Conservation (phyloP, 306 rosid species). For the Echinosophora koreensis region DNA sequence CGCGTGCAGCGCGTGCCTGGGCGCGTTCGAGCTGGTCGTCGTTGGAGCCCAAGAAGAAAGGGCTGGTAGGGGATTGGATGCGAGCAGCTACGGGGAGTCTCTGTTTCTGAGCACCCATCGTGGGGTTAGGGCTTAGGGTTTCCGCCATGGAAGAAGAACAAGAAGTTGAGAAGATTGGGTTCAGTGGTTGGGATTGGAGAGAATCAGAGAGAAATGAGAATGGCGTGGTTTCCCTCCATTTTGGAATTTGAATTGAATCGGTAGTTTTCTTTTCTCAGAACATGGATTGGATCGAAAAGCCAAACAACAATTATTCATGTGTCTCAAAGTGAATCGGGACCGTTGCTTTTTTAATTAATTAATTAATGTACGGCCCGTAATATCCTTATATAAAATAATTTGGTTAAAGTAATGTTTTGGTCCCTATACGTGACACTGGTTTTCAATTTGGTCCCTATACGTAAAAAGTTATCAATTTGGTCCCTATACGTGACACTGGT, state of each 20-base stretch:
- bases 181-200: background rate
- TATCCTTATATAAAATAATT: too few species aligned
- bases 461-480: too few species aligned
- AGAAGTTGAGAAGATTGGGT: slow-evolving; percentile 37
- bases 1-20: slow-evolving; percentile 91
- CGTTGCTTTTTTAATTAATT: too few species aligned
- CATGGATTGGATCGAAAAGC: too few species aligned
- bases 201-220: slow-evolving; percentile 26
- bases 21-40: slow-evolving; percentile 90
- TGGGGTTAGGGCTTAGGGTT: slow-evolving; percentile 71
- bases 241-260: slow-evolving; percentile 52
- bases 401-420: too few species aligned
- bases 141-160: slow-evolving; percentile 63
- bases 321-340: too few species aligned
- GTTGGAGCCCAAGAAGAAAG: slow-evolving; percentile 85
- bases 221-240: slow-evolving; percentile 72
- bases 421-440: too few species aligned
- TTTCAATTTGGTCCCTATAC: too few species aligned
- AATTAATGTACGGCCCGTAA: too few species aligned
- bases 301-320: too few species aligned
- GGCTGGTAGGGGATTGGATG: slow-evolving; percentile 88
- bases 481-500: too few species aligned
- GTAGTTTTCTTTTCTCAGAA: background rate
- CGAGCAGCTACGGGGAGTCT: slow-evolving; percentile 72
- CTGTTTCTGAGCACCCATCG: slow-evolving; percentile 55